Base-by-base conservation (phyloP, 2,329 filamentous ascomycete genomes). In the Penicillium expansum region DNA sequence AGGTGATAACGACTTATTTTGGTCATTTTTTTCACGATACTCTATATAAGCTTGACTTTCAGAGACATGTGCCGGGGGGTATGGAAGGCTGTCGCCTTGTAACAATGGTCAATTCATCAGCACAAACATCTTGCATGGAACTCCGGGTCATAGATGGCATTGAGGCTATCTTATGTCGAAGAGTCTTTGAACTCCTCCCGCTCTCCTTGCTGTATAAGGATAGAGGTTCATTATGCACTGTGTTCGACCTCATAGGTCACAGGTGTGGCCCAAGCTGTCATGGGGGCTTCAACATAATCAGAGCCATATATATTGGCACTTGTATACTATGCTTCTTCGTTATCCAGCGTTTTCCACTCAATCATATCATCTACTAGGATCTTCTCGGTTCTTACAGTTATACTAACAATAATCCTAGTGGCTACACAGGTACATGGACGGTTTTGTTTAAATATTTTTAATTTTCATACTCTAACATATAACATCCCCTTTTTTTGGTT, bases 1-100 rank as follows among this genome's bases (percentile, higher is more conserved):
- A 65, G 70, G 57, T 76, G 67, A 71, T 44, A n/a, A n/a, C 14
- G 24, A 32, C 13, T n/a, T 29, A 29, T 35, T 18, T 24, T 13
- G 38, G 48, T 42, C 27, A 16, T 37, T 22, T 29, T n/a, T 44
- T 33, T 29, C 27, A 8, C 9, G 18, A 14, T 39, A 35, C 11
- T 42, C 39, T 11, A 41, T 35, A 42, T 22, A 20, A 48, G n/a
- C 35, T 32, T 39, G 45, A 27, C 20, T 32, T 22, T 18, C n/a
- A 47, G 20, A 9, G 9, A 41, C 20, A 20, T 41, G 9, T 22
- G 24, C 27, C 11, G 6, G 18, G 18, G 20, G 14, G 7, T 5
- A 27, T 22, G 10, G 11, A 33, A 14, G 16, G 14, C 8, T 2
- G 10, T 7, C 22, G 18, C 32, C 35, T 14, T 48, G 14, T 9